These are phyloP conservation scores for Ustilago hordei DNA, from an alignment of 1,284 basidiomycete species.

Conservation along the genomic window DNA sequence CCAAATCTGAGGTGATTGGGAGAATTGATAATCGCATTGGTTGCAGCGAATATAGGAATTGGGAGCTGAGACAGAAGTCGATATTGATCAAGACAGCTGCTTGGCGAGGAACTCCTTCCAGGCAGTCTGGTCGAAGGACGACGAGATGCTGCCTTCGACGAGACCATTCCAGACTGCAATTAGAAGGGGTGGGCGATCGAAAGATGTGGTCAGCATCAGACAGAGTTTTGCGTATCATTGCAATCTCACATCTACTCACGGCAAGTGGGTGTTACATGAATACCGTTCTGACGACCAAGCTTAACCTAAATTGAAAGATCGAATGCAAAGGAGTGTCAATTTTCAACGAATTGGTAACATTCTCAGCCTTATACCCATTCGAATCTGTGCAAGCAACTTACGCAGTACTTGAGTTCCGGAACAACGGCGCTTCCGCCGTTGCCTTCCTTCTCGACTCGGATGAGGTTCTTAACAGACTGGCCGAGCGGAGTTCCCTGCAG, in stretches of 20 bases:
- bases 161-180: constrained; percentile 74
- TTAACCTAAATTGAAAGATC: constrained; percentile 71
- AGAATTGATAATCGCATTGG: neutral
- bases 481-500: constrained; percentile 67
- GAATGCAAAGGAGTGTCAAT: constrained; percentile 67
- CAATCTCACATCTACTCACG: constrained; percentile 27
- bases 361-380: no score
- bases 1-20: neutral
- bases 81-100: constrained; percentile 72
- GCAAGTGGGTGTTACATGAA: constrained; percentile 90
- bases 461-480: constrained; percentile 75
- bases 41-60: neutral
- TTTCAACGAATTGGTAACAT: neutral
- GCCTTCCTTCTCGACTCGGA: constrained; percentile 76
- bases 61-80: neutral
- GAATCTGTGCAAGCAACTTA: constrained; percentile 17
- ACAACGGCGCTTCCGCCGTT: constrained; percentile 83
- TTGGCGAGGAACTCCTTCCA: constrained; percentile 84
- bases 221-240: neutral
- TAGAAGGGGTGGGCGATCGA: neutral
- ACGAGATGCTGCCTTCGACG: constrained; percentile 81
- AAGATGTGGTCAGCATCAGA: neutral
- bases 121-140: constrained; percentile 83
- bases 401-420: constrained; percentile 84
- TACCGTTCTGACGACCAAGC: constrained; percentile 87